Evolutionary conservation across 225 moss, liverwort and hornwort species (phyloP).

Genomic region (Physcomitrium patens): DNA sequence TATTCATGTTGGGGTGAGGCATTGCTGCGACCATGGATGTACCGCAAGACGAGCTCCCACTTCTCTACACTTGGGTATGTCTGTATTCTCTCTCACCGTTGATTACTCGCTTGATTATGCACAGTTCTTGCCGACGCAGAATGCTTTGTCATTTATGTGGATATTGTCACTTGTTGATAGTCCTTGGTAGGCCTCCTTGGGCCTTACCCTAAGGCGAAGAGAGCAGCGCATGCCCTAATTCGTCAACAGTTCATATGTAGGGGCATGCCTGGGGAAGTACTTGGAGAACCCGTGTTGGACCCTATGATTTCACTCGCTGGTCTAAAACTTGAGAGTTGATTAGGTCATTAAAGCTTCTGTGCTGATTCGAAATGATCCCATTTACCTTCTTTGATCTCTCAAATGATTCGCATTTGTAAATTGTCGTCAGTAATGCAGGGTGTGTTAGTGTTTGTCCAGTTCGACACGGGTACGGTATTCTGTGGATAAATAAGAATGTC

Average conservation of each 20-base stretch:
- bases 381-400: background rate
- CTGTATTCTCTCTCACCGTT: background rate
- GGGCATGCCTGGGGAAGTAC: no score
- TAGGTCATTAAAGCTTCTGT: background rate
- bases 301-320: constrained; percentile 19
- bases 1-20: constrained; percentile 39
- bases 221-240: no score
- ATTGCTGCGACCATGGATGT: constrained; percentile 80
- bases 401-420: background rate
- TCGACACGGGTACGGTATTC: background rate
- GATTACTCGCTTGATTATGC: background rate
- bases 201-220: no score
- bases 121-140: background rate
- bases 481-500: background rate
- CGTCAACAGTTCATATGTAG: no score
- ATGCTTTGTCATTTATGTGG: no score
- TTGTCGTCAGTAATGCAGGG: background rate
- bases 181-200: no score
- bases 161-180: no score
- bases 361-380: background rate
- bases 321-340: background rate
- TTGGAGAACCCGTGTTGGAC: background rate
- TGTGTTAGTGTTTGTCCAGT: no score
- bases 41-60: constrained; percentile 92
- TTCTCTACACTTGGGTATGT: constrained; percentile 92